These are phyloP conservation scores for Lagerstroemia speciosa DNA, from an alignment of 345 rosid species.

Conservation along the genomic window DNA sequence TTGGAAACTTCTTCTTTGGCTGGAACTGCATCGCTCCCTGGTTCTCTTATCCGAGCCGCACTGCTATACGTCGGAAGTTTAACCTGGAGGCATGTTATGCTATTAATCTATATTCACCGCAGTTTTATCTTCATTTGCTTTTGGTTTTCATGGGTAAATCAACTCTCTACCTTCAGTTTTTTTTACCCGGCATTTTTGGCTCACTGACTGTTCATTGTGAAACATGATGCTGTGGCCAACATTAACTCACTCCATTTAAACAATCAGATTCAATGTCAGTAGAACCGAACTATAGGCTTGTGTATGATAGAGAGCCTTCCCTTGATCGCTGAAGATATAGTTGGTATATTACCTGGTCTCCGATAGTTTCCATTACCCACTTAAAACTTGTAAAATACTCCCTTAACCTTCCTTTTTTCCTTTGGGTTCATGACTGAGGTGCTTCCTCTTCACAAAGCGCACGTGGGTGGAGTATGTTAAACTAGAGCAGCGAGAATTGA, in stretches of 20 bases:
- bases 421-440: neutral
- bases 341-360: too few species aligned
- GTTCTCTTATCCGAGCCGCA: slow-evolving; percentile 64
- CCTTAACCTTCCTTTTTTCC: neutral
- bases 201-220: neutral
- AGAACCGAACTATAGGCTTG: neutral
- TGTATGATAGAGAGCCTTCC: neutral
- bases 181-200: neutral
- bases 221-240: neutral
- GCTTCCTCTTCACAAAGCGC: neutral
- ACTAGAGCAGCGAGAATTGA: neutral
- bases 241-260: too few species aligned
- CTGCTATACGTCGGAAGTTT: slow-evolving; percentile 66
- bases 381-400: too few species aligned
- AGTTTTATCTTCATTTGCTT: neutral
- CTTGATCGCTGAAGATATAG: too few species aligned
- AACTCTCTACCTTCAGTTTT: neutral
- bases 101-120: neutral
- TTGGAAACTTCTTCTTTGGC: slow-evolving; percentile 55
- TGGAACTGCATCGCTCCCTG: slow-evolving; percentile 88
- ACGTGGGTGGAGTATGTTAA: neutral
- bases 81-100: slow-evolving; percentile 67
- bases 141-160: neutral
- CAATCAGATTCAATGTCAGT: too few species aligned
- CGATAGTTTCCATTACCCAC: too few species aligned